Base-by-base conservation (phyloP, 108 stramenopile genomes). In the Mayamaea pseudoterrestris region DNA sequence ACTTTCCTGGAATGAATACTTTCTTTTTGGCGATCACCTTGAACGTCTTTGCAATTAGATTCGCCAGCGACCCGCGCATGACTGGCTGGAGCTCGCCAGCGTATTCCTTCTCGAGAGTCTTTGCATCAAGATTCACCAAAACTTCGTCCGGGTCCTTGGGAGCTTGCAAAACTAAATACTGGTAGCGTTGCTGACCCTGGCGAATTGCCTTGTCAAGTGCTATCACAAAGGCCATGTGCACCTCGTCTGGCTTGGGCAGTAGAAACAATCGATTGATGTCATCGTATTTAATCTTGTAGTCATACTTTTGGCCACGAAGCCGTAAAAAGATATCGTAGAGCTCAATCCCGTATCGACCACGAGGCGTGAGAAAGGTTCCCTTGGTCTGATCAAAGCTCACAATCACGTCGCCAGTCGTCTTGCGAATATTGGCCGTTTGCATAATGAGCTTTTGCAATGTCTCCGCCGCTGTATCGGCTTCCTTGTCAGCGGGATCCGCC, bases 281-380 rank as follows among this genome's bases (percentile, higher is more conserved):
- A 44, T 90, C 84, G 69, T 96, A 98, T 52, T 78, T 74, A 61
- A 99, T 94, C 57, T 96, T 96, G 90, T 95, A 98, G 71, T 96
- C 95, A 69, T 99, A 98, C 55, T 93, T 98, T 48, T 79, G 80
- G 24, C 90, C 93, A 18, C 74, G 70, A 80, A 82, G 78, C 35
- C 93, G 71, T 41, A 98, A 65, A 62, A 92, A 97, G 17, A 65
- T 63, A 53, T 90, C 81, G 68, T 95, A 79, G 50, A 99, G 54
- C 58, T 97, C 91, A 43, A 99, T 73, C 14, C 82, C 63, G 53
- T 99, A 99, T 20, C 93, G 71, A 30, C 99, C 99, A 35, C 97
- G 73, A 17, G 99, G 99, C 25, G 86, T 89, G 35, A 98, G 75
- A 66, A 99, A 99, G 41, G 76, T 91, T 31, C 96, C 95, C 60